Evolutionary conservation across 129 eudicot species (phyloP), one percentile per base, ranked within the genome.

Genomic region (Tagetes patula): DNA sequence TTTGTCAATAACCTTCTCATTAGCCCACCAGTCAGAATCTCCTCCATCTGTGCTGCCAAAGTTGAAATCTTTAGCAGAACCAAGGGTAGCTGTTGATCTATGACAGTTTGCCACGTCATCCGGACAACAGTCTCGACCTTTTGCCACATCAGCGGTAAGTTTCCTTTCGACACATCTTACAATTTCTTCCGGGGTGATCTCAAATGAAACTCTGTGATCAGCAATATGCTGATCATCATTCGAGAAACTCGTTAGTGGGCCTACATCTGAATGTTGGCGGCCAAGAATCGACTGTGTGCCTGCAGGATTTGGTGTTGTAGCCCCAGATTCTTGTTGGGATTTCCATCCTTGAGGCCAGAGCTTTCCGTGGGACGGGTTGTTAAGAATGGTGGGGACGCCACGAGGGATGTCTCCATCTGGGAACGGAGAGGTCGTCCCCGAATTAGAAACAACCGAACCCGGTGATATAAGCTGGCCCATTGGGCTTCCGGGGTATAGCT

Each of bases 401-500:
- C 68, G 75, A 53, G 80, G 65, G 54, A 64, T 77, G 20, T 84
- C 86, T 48, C 68, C 61, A 67, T 89, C 95, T 32, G 84, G 91
- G 12, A 86, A 86, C 12, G 99, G 99, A 12, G 99, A 88, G 1
- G 94, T 88, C 45, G 97, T 88, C 70, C 97, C 96, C 2, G 96
- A 90, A 60, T 84, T 85, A 27, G 97, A 84, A 64, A 91, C 74
- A 40, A 79, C 91, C 1, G 99, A 95, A 36, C 91, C 80, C 0
- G 99, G 99, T 36, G 99, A 95, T 79, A 90, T 79, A 48, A 95
- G 86, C 54, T 91, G 93, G 75, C 99, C 96, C 56, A 87, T 85
- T 7, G 99, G 99, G 70, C 97, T 95, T 43, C 99, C 99, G 0
- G 99, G 99, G 56, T 95, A 84, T 42, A 90, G 88, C 73, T 87